Base-by-base conservation (phyloP, 177 flowering plant species). In the Vitis hybrid region DNA sequence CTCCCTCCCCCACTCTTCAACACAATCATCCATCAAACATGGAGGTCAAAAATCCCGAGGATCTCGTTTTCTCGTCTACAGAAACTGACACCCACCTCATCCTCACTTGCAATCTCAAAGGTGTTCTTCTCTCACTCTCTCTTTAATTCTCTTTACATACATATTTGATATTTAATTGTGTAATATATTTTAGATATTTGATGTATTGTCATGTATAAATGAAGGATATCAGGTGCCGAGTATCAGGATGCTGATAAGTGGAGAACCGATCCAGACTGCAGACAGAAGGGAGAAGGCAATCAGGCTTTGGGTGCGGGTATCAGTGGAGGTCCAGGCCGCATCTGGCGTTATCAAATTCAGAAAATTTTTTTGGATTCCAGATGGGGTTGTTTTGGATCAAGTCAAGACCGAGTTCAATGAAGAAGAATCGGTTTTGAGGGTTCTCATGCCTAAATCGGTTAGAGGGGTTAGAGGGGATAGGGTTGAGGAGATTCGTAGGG, bases 21-120 rank as follows among this genome's bases (percentile, higher is more conserved):
- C 46, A 40, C 46, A 40, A 40, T 40, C 46, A 40, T 40, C 46
- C 46, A 40, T 40, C 11, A 19, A 62, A 18, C 51, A 89, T 88
- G 97, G 97, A 86, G 79, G 71, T 86, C 4, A 84, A 79, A 70
- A 78, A 79, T 54, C 72, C 69, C 12, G 63, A 71, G 1, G 79
- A 80, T 60, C 80, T 77, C 48, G 19, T 78, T 67, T 86, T 86
- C 75, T 12, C 71, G 32, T 78, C 82, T 10, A 72, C 35, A 32
- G 87, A 84, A 71, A 80, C 82, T 4, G 85, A 84, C 11, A 35
- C 78, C 73, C 73, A 68, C 81, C 80, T 82, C 75, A 65, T 82
- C 70, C 90, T 86, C 70, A 67, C 78, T 27, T 81, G 74, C 15
- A 74, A 79, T 74, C 82, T 86, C 32, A 74, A 80, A 81, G 87